A percentile compares a stretch with the other conserved stretches of the same genome.
Conservation (phyloP, 2,329 filamentous ascomycete genomes). For the Hymenoscyphus fructigenus region DNA sequence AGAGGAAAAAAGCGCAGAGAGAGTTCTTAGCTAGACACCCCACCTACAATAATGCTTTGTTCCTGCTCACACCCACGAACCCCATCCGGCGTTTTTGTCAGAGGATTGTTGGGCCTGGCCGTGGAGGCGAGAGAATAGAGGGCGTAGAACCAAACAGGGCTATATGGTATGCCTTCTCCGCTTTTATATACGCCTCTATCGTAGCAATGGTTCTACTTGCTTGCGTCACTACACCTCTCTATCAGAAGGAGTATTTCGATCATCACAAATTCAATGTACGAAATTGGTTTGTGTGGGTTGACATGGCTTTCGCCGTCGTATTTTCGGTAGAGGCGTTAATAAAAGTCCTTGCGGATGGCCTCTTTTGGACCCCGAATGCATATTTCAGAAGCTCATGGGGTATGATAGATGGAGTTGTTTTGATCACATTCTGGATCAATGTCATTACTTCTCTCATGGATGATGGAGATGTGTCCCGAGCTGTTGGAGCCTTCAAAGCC, state of each 20-base stretch:
- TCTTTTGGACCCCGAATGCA: slow-evolving; percentile 95
- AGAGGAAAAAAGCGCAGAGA: slow-evolving; percentile 81
- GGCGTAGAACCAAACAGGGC: slow-evolving; percentile 86
- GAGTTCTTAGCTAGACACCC: slow-evolving; percentile 87
- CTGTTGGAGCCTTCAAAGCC: slow-evolving; percentile 95
- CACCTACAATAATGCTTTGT: slow-evolving; percentile 89
- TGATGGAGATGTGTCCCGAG: slow-evolving; percentile 81
- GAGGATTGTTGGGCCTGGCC: slow-evolving; percentile 83
- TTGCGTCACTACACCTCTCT: slow-evolving; percentile 90
- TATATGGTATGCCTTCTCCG: slow-evolving; percentile 90
- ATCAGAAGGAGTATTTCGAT: slow-evolving; percentile 83
- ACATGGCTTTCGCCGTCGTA: slow-evolving; percentile 82
- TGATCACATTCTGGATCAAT: slow-evolving; percentile 94
- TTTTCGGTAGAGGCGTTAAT: slow-evolving; percentile 86
- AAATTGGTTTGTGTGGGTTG: slow-evolving; percentile 96
- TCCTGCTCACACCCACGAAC: slow-evolving; percentile 78
- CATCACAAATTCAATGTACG: slow-evolving; percentile 56
- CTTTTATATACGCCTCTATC: slow-evolving; percentile 89
- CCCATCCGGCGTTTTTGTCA: slow-evolving; percentile 82
- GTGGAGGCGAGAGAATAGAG: slow-evolving; percentile 82
- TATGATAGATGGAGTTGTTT: slow-evolving; percentile 86
- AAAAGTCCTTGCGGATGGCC: slow-evolving; percentile 92
- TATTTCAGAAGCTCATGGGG: slow-evolving; percentile 97
- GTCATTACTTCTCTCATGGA: slow-evolving; percentile 79
- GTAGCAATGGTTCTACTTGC: slow-evolving; percentile 97